These are phyloP conservation scores for Corymbia citriodora DNA, from an alignment of 441 rosid species.

Conservation along the genomic window DNA sequence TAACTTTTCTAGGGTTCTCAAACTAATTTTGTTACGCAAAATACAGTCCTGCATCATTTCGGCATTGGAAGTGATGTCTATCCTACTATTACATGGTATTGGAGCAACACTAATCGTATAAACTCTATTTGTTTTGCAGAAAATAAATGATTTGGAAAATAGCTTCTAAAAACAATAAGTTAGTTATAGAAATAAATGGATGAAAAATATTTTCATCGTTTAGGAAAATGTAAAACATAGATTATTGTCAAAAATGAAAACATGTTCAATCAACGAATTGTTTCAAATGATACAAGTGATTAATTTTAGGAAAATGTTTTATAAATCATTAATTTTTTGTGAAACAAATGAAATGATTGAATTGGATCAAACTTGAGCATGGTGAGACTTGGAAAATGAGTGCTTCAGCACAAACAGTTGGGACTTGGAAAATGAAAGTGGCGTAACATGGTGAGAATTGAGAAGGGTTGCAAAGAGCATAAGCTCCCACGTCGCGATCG, in stretches of 20 bases:
- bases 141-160: background rate
- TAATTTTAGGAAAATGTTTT: background rate
- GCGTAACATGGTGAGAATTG: background rate
- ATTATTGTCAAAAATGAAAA: background rate
- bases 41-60: background rate
- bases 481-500: background rate
- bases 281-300: rapidly evolving
- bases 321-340: background rate
- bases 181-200: background rate
- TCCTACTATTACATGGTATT: background rate
- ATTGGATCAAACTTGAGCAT: too few species aligned
- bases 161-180: background rate
- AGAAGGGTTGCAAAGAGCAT: background rate
- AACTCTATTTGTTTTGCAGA: rapidly evolving
- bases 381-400: background rate
- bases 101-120: background rate
- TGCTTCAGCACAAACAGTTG: too few species aligned
- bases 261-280: background rate
- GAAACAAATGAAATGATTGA: background rate
- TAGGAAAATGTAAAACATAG: background rate
- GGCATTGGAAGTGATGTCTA: background rate
- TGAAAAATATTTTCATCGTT: background rate
- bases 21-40: background rate
- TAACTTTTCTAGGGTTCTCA: background rate
- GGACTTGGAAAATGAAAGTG: too few species aligned